Base-by-base conservation (phyloP, 2,329 filamentous ascomycete species). In the Apiospora sp. region DNA sequence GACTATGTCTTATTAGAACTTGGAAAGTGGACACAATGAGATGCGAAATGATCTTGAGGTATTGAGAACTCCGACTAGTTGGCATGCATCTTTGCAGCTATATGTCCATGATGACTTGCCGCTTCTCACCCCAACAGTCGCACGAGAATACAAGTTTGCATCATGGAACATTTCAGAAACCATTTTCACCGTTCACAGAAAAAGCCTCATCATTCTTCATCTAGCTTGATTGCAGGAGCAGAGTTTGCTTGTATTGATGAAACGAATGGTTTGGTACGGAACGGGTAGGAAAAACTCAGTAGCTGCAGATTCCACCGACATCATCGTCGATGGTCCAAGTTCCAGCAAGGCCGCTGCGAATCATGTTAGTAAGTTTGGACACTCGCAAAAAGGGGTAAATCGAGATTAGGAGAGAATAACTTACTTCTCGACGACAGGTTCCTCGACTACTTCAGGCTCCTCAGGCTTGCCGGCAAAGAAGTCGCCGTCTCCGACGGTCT, bases 281-380 rank as follows among this genome's bases (percentile, higher is more conserved):
- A 27, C 37, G 22, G 22, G 43, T 22, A 68, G 46, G n/a, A 30
- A 48, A 48, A 48, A 6, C 27, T 68, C 43, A 90, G 74, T 88
- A 89, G 72, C 85, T 84, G 77, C 89, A 91, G 44, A 91, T 88
- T 0, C 90, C 90, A 6, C 90, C 95, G 70, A 91, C 91, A 74
- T 90, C 89, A 72, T 97, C 94, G 78, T 97, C 94, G 79, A 96
- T 92, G n/a, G 91, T 93, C 95, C 95, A 98, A 0, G 91, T 92
- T 2, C 94, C 94, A 7, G 95, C 94, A 70, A 98, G 84, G 0
- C 95, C 95, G 71, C 68, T 70, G 30, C 22, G 30, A 61, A 61
- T 70, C 30, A 27, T 8, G 19, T 43, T 49, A 87, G 86, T 73
- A 86, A 86, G 67, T 83, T 37, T n/a, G 82, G 8, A 61, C 19